Evolutionary conservation across 2,329 filamentous ascomycete species (phyloP).

Genomic region (Cercospora janseana): DNA sequence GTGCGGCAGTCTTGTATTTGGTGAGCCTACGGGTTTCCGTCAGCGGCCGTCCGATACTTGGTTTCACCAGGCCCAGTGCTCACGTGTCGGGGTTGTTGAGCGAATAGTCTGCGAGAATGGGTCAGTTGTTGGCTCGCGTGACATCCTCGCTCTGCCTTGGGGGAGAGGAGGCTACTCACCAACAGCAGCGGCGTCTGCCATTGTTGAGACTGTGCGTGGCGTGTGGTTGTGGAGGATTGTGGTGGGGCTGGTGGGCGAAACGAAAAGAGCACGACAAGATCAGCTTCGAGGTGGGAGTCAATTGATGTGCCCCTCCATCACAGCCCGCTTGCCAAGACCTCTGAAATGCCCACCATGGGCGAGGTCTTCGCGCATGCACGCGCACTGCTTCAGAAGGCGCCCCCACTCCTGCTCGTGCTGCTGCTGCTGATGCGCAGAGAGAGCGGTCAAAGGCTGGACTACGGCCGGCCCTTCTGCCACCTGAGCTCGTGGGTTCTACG

Average conservation of each 20-base stretch:
- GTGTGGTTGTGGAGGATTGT: neutral
- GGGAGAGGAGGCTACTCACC: slow-evolving; percentile 26
- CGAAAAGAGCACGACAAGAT: neutral
- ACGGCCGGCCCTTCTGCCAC: too few species aligned
- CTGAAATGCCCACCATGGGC: slow-evolving; percentile 3
- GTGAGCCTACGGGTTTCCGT: slow-evolving; percentile 93
- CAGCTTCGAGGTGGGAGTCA: slow-evolving; percentile 9
- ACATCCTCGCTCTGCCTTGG: neutral
- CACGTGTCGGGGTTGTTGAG: slow-evolving; percentile 42
- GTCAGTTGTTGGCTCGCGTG: slow-evolving; percentile 14
- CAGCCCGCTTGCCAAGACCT: slow-evolving; percentile 4
- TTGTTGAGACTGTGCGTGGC: slow-evolving; percentile 21
- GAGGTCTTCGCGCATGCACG: slow-evolving; percentile 1
- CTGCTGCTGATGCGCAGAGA: neutral
- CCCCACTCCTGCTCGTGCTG: neutral
- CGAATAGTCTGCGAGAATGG: slow-evolving; percentile 35
- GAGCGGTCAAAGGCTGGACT: slow-evolving; percentile 14
- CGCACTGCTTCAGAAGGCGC: neutral
- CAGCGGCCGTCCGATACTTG: slow-evolving; percentile 68
- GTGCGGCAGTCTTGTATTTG: slow-evolving; percentile 96
- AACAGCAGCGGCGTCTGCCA: slow-evolving; percentile 32
- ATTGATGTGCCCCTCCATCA: slow-evolving; percentile 3
- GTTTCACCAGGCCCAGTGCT: slow-evolving; percentile 20
- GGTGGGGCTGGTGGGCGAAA: slow-evolving; percentile 5
- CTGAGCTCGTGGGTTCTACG: too few species aligned